Percentiles rank a stretch among this genome's conserved stretches.
phyloP scores from a whole-genome alignment of 2,329 filamentous ascomycete genomes.

The Aspergillus aculeatinus region DNA sequence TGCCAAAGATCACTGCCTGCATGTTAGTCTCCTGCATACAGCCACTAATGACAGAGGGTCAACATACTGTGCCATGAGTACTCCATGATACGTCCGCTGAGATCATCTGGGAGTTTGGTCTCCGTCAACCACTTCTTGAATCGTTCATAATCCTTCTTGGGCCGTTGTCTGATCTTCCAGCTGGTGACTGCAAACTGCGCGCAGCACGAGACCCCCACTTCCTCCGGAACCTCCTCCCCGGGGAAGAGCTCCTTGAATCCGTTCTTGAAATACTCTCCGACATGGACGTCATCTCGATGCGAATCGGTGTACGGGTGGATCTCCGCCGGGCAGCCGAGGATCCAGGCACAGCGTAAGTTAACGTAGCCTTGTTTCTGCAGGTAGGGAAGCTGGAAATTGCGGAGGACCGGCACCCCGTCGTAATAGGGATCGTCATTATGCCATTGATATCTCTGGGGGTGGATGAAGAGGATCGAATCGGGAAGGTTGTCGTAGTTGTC shows the following conservation, averaged over 20 bases:
- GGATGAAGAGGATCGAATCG: conserved; percentile 43
- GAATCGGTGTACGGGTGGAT: conserved; percentile 48
- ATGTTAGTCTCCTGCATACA: conserved; percentile 10
- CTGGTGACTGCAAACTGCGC: conserved; percentile 56
- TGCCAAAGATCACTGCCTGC: conserved; percentile 57
- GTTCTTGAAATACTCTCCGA: conserved; percentile 50
- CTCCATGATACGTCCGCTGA: conserved; percentile 56
- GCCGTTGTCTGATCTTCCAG: conserved; percentile 47
- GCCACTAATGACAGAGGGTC: background rate
- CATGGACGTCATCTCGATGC: conserved; percentile 48
- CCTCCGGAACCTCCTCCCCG: conserved; percentile 38
- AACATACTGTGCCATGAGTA: conserved; percentile 60
- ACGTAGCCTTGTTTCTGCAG: conserved; percentile 53
- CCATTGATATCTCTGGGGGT: conserved; percentile 44
- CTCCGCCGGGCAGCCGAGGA: conserved; percentile 52
- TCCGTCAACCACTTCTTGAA: conserved; percentile 51
- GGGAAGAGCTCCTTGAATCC: conserved; percentile 54
- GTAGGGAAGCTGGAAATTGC: conserved; percentile 50
- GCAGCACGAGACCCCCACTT: conserved; percentile 54
- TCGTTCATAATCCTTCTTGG: conserved; percentile 49
- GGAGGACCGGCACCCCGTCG: conserved; percentile 51
- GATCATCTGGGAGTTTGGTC: conserved; percentile 48
- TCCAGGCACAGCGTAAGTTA: conserved; percentile 55
- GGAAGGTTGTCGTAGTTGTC: conserved; percentile 44
- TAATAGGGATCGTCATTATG: conserved; percentile 55